Conservation (phyloP, 1,139 yeast species). For the Saccharomycopsis hybrid region DNA sequence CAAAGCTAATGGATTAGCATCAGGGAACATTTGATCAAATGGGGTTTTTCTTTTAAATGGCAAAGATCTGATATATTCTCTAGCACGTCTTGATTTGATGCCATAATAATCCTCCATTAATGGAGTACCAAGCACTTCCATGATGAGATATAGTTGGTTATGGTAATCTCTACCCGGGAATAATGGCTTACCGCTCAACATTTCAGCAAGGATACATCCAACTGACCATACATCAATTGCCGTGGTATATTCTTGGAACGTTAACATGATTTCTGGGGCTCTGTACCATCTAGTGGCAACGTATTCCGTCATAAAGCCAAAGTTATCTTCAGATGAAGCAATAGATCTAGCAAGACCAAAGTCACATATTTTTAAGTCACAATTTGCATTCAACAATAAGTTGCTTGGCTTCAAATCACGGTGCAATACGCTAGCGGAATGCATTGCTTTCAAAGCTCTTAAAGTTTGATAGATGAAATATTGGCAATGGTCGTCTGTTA, state of each 20-base stretch:
- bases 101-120: constrained; percentile 71
- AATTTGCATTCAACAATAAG: constrained; percentile 77
- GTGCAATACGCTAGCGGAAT: constrained; percentile 85
- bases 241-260: constrained; percentile 86
- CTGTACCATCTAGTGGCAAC: constrained; percentile 98
- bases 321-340: constrained; percentile 49
- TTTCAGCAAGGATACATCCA: constrained; percentile 93
- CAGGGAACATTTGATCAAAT: constrained; percentile 46
- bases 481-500: constrained; percentile 89
- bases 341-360: constrained; percentile 81
- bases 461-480: constrained; percentile 88
- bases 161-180: constrained; percentile 95
- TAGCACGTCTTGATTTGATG: constrained; percentile 77
- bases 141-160: constrained; percentile 78
- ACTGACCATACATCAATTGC: constrained; percentile 97
- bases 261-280: constrained; percentile 95
- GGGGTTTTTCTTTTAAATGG: constrained; percentile 59
- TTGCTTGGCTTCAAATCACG: constrained; percentile 92
- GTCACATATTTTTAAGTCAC: constrained; percentile 91
- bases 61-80: constrained; percentile 73
- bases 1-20: constrained; percentile 59
- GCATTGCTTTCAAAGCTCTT: constrained; percentile 85
- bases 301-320: constrained; percentile 86
- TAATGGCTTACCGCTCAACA: constrained; percentile 78
- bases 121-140: constrained; percentile 90